phyloP scores from a whole-genome alignment of 441 rosid genomes.

The Flueggea neowawraea region DNA sequence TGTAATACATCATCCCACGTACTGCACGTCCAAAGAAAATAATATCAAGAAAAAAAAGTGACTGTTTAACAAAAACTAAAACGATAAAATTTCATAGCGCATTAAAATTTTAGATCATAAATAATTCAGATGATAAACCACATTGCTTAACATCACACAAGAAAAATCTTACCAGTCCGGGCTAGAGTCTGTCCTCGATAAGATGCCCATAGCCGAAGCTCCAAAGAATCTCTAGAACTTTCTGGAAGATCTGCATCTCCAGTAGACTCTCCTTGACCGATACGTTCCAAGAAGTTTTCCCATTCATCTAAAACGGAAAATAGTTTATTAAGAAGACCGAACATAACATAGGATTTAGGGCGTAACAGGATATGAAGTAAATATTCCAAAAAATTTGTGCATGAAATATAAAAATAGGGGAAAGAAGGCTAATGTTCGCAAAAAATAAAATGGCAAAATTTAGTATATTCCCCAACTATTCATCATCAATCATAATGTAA shows the following conservation, averaged over 20 bases:
- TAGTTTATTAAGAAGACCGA: background rate
- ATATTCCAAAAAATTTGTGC: background rate
- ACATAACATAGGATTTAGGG: slow-evolving; percentile 1
- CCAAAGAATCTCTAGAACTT: slow-evolving; percentile 78
- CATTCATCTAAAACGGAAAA: slow-evolving; percentile 72
- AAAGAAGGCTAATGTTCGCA: background rate
- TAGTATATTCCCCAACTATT: too few species aligned
- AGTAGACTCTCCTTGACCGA: slow-evolving; percentile 68
- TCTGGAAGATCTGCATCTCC: slow-evolving; percentile 73
- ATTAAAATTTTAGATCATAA: background rate
- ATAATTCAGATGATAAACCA: background rate
- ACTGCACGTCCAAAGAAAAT: slow-evolving; percentile 47
- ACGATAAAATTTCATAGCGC: background rate
- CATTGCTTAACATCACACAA: background rate
- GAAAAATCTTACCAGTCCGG: slow-evolving; percentile 68
- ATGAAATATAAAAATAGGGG: background rate
- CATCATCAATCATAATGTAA: too few species aligned
- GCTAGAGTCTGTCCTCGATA: slow-evolving; percentile 97
- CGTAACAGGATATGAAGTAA: too few species aligned
- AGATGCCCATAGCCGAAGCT: slow-evolving; percentile 98
- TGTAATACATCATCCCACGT: slow-evolving; percentile 99
- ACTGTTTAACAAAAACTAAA: slow-evolving; percentile 7
- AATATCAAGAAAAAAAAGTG: background rate
- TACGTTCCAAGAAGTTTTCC: slow-evolving; percentile 96
- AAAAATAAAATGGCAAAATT: too few species aligned